Percentiles rank a stretch among this genome's conserved stretches.
These are phyloP conservation scores for Saturnispora sanitii DNA, from an alignment of 805 yeast species.

Conservation along the genomic window DNA sequence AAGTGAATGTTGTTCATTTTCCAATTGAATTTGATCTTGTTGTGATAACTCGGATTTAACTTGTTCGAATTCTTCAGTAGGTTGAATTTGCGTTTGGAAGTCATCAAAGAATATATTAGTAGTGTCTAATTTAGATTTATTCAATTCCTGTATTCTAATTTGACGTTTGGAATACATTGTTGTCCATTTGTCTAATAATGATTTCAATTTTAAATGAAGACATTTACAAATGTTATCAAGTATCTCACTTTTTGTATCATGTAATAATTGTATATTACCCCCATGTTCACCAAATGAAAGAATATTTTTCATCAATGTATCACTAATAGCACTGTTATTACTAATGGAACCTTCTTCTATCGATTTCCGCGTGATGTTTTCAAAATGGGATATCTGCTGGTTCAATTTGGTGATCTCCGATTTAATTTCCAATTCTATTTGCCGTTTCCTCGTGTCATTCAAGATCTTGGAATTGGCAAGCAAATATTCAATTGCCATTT, in stretches of 20 bases:
- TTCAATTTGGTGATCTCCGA: conserved; percentile 17
- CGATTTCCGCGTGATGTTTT: not conserved
- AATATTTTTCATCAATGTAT: conserved; percentile 18
- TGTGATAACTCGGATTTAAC: conserved; percentile 27
- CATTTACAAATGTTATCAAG: conserved; percentile 42
- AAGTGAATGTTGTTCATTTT: conserved; percentile 49
- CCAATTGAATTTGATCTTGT: conserved; percentile 49
- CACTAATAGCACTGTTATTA: not conserved
- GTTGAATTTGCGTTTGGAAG: conserved; percentile 5
- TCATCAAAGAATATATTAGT: conserved; percentile 13
- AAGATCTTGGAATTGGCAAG: conserved; percentile 21
- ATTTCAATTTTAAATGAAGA: conserved; percentile 34
- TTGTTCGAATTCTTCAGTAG: conserved; percentile 27
- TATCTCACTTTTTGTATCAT: conserved; percentile 32
- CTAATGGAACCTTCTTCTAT: not conserved
- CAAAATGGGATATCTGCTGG: conserved; percentile 16
- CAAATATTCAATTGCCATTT: conserved; percentile 29
- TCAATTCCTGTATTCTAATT: conserved; percentile 32
- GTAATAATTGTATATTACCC: conserved; percentile 28
- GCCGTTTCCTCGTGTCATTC: conserved; percentile 21
- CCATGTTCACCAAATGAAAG: conserved; percentile 30
- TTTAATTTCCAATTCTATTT: conserved; percentile 21
- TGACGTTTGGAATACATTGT: conserved; percentile 40
- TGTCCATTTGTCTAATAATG: conserved; percentile 36
- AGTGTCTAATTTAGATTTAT: conserved; percentile 23